Evolutionary conservation across 2,329 filamentous ascomycete genomes (phyloP).

Genomic region (Didymella sp.): DNA sequence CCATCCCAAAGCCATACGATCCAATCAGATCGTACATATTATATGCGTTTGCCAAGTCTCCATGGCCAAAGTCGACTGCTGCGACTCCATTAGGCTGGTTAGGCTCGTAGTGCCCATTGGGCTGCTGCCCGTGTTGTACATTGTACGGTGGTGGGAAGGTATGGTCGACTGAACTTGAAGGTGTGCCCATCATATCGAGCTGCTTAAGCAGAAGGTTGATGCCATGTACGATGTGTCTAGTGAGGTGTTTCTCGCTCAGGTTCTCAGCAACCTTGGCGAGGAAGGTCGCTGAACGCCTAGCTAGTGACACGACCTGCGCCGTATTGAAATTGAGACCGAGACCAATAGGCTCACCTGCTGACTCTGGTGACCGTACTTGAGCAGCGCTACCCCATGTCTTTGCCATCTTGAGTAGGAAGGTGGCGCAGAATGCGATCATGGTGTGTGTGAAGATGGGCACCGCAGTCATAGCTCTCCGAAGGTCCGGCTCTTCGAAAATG

Average conservation of each 20-base stretch:
- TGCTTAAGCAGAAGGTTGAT: conserved; percentile 39
- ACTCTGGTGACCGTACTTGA: conserved; percentile 36
- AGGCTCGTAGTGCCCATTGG: conserved; percentile 7
- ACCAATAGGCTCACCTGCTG: conserved; percentile 34
- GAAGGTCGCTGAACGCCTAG: conserved; percentile 36
- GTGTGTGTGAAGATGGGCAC: conserved; percentile 61
- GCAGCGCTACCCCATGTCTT: conserved; percentile 53
- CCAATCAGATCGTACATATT: conserved; percentile 38
- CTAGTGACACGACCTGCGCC: conserved; percentile 37
- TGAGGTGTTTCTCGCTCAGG: conserved; percentile 42
- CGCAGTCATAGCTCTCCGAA: conserved; percentile 52
- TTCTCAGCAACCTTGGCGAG: conserved; percentile 35
- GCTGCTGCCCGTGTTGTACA: conserved; percentile 4
- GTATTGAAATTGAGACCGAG: conserved; percentile 44
- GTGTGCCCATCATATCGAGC: conserved; percentile 35
- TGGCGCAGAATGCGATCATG: conserved; percentile 61
- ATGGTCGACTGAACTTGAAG: conserved; percentile 19
- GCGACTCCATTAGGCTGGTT: conserved; percentile 6
- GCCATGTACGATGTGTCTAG: conserved; percentile 39
- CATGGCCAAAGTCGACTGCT: conserved; percentile 16
- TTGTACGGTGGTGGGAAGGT: conserved; percentile 14
- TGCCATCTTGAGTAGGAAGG: conserved; percentile 60
- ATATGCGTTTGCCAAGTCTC: conserved; percentile 18
- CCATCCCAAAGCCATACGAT: conserved; percentile 44
- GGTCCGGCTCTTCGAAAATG: conserved; percentile 55